These are phyloP conservation scores for Collybia mongolica DNA, from an alignment of 768 basidiomycete genomes.

Conservation along the genomic window DNA sequence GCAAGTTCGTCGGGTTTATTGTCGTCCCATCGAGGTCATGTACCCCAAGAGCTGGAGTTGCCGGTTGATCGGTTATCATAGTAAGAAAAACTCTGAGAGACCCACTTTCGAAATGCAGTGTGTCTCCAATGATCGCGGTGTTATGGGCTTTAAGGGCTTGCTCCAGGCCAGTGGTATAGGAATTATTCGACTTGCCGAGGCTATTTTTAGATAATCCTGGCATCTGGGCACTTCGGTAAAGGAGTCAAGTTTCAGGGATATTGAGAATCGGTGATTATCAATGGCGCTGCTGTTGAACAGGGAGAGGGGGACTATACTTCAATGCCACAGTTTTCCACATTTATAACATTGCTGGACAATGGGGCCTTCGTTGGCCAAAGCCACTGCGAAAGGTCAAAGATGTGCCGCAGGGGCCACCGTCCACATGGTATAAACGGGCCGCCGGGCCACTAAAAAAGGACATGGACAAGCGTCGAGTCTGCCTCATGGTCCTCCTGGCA, in stretches of 20 bases:
- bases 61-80: background rate
- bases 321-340: background rate
- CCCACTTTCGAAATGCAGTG: conserved; percentile 43
- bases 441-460: too few relatives aligned
- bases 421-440: background rate
- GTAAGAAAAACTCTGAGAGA: background rate
- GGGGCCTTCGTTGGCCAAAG: background rate
- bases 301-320: too few relatives aligned
- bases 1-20: conserved; percentile 17
- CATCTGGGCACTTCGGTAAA: background rate
- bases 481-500: background rate
- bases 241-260: too few relatives aligned
- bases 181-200: background rate
- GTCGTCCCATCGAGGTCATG: conserved; percentile 26
- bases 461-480: background rate
- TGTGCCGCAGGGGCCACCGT: background rate
- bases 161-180: conserved; percentile 7
- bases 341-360: background rate
- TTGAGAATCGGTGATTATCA: too few relatives aligned
- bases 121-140: conserved; percentile 40
- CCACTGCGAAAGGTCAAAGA: background rate
- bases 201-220: conserved; percentile 3
- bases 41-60: conserved; percentile 17
- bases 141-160: conserved; percentile 17
- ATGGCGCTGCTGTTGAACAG: too few relatives aligned